These are phyloP conservation scores for Prunella vulgaris DNA, from an alignment of 257 asterid genomes.

Conservation along the genomic window DNA sequence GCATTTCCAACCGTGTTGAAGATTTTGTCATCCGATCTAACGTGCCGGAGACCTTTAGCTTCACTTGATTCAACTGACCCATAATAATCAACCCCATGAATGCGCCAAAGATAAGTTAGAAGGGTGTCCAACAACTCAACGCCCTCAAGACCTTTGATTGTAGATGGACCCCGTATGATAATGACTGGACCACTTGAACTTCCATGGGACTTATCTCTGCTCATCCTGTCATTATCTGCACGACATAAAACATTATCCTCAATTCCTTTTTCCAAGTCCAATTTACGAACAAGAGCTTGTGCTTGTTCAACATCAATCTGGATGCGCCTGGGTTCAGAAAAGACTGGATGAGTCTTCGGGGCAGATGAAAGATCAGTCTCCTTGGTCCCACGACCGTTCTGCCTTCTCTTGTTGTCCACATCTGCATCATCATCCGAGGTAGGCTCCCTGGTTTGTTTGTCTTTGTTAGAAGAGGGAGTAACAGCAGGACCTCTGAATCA, in stretches of 20 bases:
- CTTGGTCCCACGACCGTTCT: constrained; percentile 51
- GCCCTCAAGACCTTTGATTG: constrained; percentile 92
- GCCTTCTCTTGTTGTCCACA: constrained; percentile 58
- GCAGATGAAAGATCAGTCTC: constrained; percentile 63
- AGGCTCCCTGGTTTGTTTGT: constrained; percentile 61
- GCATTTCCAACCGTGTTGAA: constrained; percentile 45
- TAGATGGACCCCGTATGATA: constrained; percentile 65
- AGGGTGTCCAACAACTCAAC: constrained; percentile 85
- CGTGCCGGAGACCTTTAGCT: constrained; percentile 86
- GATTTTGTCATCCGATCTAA: constrained; percentile 62
- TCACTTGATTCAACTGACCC: constrained; percentile 77
- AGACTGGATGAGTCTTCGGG: constrained; percentile 82
- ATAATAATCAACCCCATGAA: constrained; percentile 96
- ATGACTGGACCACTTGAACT: constrained; percentile 85
- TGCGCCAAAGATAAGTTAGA: constrained; percentile 94
- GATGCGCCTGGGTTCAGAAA: constrained; percentile 71
- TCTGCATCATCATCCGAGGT: constrained; percentile 79
- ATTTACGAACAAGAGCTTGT: constrained; percentile 75
- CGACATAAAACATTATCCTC: constrained; percentile 80
- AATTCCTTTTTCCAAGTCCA: constrained; percentile 82
- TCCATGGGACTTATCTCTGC: constrained; percentile 79
- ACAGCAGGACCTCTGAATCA: constrained; percentile 72
- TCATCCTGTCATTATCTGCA: constrained; percentile 66
- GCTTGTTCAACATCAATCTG: constrained; percentile 81
- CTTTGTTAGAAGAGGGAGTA: constrained; percentile 53